Percentiles rank a stretch among this genome's conserved stretches.
Conservation (phyloP, 2,329 filamentous ascomycete species). For the Colletotrichum sp. region DNA sequence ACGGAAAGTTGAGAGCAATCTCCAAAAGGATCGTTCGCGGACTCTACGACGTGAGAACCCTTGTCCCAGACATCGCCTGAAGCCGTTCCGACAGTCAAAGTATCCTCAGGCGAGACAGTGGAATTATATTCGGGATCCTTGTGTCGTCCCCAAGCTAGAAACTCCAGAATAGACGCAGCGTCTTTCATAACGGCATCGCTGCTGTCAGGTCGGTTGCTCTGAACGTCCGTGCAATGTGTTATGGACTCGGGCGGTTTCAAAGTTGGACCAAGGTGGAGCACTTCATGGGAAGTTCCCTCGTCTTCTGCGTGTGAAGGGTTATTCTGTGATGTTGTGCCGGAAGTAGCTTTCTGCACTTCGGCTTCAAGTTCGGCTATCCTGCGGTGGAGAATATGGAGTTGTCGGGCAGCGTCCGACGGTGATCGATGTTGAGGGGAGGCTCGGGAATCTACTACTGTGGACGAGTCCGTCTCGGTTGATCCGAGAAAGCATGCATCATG, state of each 20-base stretch:
- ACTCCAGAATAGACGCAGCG: conserved; percentile 51
- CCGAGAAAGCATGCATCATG: background rate
- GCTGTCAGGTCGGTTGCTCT: background rate
- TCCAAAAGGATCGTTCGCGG: background rate
- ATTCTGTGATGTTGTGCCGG: background rate
- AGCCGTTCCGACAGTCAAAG: background rate
- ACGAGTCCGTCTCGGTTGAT: background rate
- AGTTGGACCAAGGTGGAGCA: background rate
- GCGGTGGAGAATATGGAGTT: background rate
- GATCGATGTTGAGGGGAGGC: background rate
- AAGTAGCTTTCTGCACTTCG: background rate
- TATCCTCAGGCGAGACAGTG: background rate
- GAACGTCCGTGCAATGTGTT: background rate
- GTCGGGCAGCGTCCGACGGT: background rate
- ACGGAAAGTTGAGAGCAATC: background rate
- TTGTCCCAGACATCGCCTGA: background rate
- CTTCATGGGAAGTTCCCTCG: background rate
- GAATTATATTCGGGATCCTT: conserved; percentile 37
- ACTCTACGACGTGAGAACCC: background rate
- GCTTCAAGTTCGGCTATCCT: background rate
- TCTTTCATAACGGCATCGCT: conserved; percentile 36
- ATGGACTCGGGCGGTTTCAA: background rate
- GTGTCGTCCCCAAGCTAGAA: conserved; percentile 50
- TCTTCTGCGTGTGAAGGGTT: background rate
- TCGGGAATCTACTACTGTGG: background rate